These are phyloP conservation scores for Monosporascus sp. DNA, from an alignment of 2,329 filamentous ascomycete species.

Conservation along the genomic window DNA sequence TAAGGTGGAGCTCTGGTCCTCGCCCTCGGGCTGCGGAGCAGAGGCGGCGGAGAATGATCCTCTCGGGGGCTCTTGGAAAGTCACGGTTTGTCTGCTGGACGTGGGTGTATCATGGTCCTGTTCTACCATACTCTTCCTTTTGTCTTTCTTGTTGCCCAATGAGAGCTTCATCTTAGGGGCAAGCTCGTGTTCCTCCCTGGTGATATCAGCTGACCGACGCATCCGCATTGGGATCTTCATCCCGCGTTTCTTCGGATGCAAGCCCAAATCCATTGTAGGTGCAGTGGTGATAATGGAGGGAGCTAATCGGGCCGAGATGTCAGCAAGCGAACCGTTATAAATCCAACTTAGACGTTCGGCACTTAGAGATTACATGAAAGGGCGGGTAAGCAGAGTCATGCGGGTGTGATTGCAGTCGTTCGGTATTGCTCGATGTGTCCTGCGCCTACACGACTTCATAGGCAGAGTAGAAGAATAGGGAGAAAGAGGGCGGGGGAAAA, in stretches of 20 bases:
- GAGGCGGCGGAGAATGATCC: constrained; percentile 26
- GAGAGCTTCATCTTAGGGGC: constrained; percentile 12
- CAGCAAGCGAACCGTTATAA: constrained; percentile 10
- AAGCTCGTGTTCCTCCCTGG: constrained; percentile 29
- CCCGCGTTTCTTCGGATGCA: constrained; percentile 51
- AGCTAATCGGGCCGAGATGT: constrained; percentile 35
- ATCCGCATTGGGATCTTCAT: constrained; percentile 49
- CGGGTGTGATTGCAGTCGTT: no score
- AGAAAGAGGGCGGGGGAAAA: not conserved
- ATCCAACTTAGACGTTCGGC: not conserved
- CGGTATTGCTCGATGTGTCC: no score
- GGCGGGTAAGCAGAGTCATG: no score
- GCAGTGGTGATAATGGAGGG: constrained; percentile 86
- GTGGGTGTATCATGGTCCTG: constrained; percentile 29
- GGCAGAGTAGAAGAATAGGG: constrained; percentile 2
- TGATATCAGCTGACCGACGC: constrained; percentile 46
- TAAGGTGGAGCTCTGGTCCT: constrained; percentile 56
- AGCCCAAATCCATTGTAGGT: constrained; percentile 63
- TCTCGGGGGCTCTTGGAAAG: constrained; percentile 53
- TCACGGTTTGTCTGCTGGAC: constrained; percentile 41
- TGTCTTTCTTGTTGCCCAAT: constrained; percentile 31
- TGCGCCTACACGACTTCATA: no score
- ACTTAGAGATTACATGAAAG: no score
- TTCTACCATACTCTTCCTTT: constrained; percentile 35
- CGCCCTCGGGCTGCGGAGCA: constrained; percentile 52